These are phyloP conservation scores for Globisporangium viniferum DNA, from an alignment of 352 stramenopile species.

Conservation along the genomic window DNA sequence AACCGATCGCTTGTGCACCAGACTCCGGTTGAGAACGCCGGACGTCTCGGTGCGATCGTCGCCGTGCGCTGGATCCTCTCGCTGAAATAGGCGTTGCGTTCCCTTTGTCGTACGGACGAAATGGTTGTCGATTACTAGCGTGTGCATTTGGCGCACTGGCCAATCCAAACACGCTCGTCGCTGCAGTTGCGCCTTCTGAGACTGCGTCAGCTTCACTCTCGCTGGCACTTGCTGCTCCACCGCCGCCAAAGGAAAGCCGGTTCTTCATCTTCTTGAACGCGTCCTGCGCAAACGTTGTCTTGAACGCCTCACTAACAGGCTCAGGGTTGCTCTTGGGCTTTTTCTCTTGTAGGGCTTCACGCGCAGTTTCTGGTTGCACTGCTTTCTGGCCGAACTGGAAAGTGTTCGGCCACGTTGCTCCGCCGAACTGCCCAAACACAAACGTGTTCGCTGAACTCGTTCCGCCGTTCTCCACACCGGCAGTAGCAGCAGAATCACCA, in stretches of 20 bases:
- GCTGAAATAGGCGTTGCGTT: not conserved
- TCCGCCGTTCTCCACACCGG: not conserved
- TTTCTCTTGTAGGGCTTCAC: not conserved
- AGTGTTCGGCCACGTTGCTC: not conserved
- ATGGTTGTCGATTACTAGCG: not conserved
- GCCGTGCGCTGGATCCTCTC: not conserved
- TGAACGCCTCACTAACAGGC: not conserved
- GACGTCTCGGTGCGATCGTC: not conserved
- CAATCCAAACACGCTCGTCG: constrained; percentile 12
- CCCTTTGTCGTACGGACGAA: constrained; percentile 14
- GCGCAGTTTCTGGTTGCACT: not conserved
- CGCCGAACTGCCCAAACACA: constrained; percentile 3
- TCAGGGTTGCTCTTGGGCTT: not conserved
- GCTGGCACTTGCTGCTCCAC: not conserved
- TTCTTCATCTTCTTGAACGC: constrained; percentile 18
- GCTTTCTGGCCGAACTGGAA: constrained; percentile 6
- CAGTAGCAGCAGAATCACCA: not conserved
- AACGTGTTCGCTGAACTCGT: not conserved
- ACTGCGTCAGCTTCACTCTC: not conserved
- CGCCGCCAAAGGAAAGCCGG: constrained; percentile 6
- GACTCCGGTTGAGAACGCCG: not conserved
- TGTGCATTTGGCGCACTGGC: not conserved
- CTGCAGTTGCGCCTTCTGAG: not conserved
- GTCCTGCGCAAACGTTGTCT: constrained; percentile 17
- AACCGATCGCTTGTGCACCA: not conserved